Percentiles rank a stretch among this genome's conserved stretches.
Evolutionary conservation across 305 asterid genomes (phyloP).

Genomic region (Fraxinus xanthoxyloides): DNA sequence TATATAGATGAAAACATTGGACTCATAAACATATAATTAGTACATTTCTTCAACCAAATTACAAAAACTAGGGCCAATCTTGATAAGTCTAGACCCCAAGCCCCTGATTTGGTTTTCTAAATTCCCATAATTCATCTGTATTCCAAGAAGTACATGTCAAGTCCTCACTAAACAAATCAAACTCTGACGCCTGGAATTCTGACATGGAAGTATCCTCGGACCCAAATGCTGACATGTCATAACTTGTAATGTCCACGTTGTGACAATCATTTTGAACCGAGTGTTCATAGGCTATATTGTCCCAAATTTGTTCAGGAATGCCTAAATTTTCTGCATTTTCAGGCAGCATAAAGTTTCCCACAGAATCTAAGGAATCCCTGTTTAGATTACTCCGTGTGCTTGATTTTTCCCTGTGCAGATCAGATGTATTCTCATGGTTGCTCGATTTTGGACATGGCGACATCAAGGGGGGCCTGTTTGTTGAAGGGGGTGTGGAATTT

Average conservation of each 20-base stretch:
- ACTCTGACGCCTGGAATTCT: slow-evolving; percentile 41
- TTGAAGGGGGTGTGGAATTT: slow-evolving; percentile 15
- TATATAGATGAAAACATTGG: neutral
- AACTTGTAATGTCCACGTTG: slow-evolving; percentile 37
- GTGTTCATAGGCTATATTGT: slow-evolving; percentile 2
- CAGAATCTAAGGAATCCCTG: neutral
- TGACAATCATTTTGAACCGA: slow-evolving; percentile 33
- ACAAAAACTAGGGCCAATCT: slow-evolving; percentile 28
- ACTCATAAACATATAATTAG: neutral
- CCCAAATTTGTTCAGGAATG: slow-evolving; percentile 5
- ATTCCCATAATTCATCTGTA: slow-evolving; percentile 68
- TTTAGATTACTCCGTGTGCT: neutral
- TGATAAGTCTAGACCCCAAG: slow-evolving; percentile 15
- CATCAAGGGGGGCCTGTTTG: neutral
- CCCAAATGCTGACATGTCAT: slow-evolving; percentile 32
- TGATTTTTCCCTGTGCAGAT: neutral
- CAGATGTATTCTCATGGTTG: neutral
- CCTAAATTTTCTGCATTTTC: slow-evolving; percentile 1
- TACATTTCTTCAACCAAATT: slow-evolving; percentile 20
- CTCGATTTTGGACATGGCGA: slow-evolving; percentile 15
- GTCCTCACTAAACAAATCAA: slow-evolving; percentile 52
- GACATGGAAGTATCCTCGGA: slow-evolving; percentile 26
- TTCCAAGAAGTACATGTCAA: slow-evolving; percentile 49
- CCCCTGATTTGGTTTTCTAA: slow-evolving; percentile 28
- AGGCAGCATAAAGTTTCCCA: slow-evolving; percentile 6